phyloP scores from a whole-genome alignment of 345 rosid species.

The Barbarea vulgaris region DNA sequence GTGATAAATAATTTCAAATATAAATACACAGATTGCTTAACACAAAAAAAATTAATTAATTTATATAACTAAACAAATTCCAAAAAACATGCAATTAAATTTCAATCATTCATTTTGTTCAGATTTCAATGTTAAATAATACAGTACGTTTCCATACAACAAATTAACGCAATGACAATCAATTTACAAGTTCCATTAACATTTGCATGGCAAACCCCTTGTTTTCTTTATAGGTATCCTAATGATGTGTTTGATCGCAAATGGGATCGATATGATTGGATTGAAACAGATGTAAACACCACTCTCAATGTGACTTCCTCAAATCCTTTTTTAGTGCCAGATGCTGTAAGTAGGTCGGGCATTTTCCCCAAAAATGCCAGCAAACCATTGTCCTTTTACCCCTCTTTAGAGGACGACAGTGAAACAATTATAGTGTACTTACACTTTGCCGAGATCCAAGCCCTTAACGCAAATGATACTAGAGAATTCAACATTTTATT shows the following conservation, averaged over 20 bases:
- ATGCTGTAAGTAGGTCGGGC: conserved; percentile 26
- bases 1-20: no score
- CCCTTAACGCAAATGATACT: neutral
- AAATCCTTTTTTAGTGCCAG: conserved; percentile 22
- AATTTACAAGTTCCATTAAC: no score
- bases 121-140: no score
- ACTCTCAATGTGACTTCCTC: conserved; percentile 1
- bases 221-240: neutral
- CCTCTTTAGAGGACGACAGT: neutral
- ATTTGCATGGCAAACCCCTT: neutral
- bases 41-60: no score
- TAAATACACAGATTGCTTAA: no score
- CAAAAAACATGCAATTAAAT: no score
- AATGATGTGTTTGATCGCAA: conserved; percentile 24
- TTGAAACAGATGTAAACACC: neutral
- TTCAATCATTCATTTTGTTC: no score
- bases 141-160: no score
- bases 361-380: neutral
- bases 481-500: conserved; percentile 14
- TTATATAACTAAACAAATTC: no score
- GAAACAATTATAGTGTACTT: neutral
- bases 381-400: neutral
- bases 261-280: neutral
- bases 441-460: conserved; percentile 19
- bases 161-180: no score